These are phyloP conservation scores for Neurospora sp. DNA, from an alignment of 495 filamentous ascomycete genomes.

Conservation along the genomic window DNA sequence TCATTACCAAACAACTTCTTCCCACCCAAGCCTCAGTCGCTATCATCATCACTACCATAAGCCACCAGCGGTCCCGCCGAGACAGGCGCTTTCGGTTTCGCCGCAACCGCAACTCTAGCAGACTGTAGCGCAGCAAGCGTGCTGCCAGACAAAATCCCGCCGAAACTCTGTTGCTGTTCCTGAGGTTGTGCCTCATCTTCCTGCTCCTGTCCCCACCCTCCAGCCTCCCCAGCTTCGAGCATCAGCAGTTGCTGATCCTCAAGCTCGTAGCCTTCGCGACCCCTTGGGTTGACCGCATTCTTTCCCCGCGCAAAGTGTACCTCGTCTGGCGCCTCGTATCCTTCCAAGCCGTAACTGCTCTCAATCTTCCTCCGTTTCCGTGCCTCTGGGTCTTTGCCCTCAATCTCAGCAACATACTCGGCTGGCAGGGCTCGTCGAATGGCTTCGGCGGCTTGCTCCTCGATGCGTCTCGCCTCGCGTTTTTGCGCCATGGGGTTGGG, in stretches of 20 bases:
- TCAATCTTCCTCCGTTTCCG: slow-evolving; percentile 83
- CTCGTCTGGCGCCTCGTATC: slow-evolving; percentile 91
- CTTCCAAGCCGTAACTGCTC: slow-evolving; percentile 75
- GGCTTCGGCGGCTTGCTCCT: slow-evolving; percentile 97
- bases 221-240: slow-evolving; percentile 30
- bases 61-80: slow-evolving; percentile 64
- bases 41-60: slow-evolving; percentile 70
- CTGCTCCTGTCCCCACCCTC: slow-evolving; percentile 36
- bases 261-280: slow-evolving; percentile 38
- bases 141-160: slow-evolving; percentile 70
- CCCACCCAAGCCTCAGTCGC: slow-evolving; percentile 38
- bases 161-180: slow-evolving; percentile 24
- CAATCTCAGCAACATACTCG: slow-evolving; percentile 86
- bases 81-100: slow-evolving; percentile 34
- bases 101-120: slow-evolving; percentile 37
- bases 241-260: slow-evolving; percentile 39
- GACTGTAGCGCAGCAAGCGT: slow-evolving; percentile 64
- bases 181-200: slow-evolving; percentile 30
- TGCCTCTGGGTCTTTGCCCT: slow-evolving; percentile 79
- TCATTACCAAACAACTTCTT: not conserved
- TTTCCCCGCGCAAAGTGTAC: slow-evolving; percentile 73
- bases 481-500: slow-evolving; percentile 94
- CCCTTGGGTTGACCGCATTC: slow-evolving; percentile 48
- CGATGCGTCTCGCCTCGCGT: slow-evolving; percentile 76
- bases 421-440: slow-evolving; percentile 84